Evolutionary conservation across 148 eudicot species (phyloP).

Genomic region (Persicaria tinctoria): DNA sequence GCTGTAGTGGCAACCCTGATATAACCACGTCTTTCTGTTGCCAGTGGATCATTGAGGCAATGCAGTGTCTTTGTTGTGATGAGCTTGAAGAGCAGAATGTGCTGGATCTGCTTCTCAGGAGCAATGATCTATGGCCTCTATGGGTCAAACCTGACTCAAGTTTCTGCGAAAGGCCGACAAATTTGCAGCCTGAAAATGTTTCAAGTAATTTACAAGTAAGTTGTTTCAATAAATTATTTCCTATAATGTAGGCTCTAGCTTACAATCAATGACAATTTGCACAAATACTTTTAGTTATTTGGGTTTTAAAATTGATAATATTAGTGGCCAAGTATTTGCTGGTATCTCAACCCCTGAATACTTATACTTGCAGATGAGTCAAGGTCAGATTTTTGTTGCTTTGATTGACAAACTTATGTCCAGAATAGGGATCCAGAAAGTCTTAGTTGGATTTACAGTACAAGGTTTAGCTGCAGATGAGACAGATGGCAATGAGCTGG

Average conservation of each 20-base stretch:
- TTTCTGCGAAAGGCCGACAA: constrained; percentile 25
- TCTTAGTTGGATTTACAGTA: constrained; percentile 37
- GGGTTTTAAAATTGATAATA: not conserved
- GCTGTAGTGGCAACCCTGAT: constrained; percentile 34
- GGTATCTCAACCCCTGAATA: constrained; percentile 11
- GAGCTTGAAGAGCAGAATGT: constrained; percentile 64
- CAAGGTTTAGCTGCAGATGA: constrained; percentile 21
- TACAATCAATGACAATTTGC: not conserved
- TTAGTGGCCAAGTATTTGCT: not conserved
- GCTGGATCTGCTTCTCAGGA: constrained; percentile 53
- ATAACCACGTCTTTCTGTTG: constrained; percentile 43
- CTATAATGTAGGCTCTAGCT: not conserved
- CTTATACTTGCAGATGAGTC: constrained; percentile 40
- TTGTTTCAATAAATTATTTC: constrained; percentile 11
- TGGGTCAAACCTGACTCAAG: constrained; percentile 45
- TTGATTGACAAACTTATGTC: constrained; percentile 63
- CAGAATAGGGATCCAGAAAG: constrained; percentile 48
- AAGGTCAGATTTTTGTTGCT: constrained; percentile 42
- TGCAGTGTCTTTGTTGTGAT: constrained; percentile 41
- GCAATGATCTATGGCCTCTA: constrained; percentile 56
- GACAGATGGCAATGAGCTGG: constrained; percentile 21
- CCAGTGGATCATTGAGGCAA: constrained; percentile 59
- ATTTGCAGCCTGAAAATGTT: constrained; percentile 26
- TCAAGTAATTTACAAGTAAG: constrained; percentile 40
- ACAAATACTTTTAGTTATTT: not conserved